Evolutionary conservation across 768 basidiomycete species (phyloP), one percentile per base, ranked within the genome.

Genomic region (Suillus fuscotomentosus): DNA sequence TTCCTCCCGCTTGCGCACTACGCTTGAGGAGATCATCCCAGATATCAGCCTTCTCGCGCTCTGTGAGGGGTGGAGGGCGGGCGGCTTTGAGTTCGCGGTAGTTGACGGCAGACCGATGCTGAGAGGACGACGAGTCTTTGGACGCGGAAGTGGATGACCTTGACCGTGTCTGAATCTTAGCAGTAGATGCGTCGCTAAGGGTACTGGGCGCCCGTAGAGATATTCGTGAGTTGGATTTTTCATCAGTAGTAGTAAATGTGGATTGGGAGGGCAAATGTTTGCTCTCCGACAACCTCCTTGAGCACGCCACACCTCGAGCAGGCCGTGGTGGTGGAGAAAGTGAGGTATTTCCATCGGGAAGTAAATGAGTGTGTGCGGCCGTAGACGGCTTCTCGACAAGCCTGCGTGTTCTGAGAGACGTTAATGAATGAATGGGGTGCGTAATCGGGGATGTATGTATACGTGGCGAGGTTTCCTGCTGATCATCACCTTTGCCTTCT

Each of bases 1-100:
- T 93, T 51, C 91, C 91, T 1, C 91, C 91, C 1, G 91, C 91
- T 60, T 76, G 75, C 48, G 82, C 88, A 69, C 90, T 91, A 68
- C 83, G 80, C 71, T 84, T 82, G 65, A 92, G 74, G 62, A 92
- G 69, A 65, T 87, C 87, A 62, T 89, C 83, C 90, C 90, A 92
- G 69, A 84, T 84, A 14, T 82, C 84, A 8, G 83, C 82, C 78
- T 93, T 93, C 77, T 93, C 89, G 69, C 84, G 76, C 71, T 91
- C 88, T 31, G 85, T 85, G 72, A 88, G 73, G 50, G 75, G 79
- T 27, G 74, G 73, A 61, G 75, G 73, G 60, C 75, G 74, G 36
- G 71, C 72, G 20, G 57, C 69, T n/a, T 75, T 69, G 27, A 86
- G 69, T 68, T 84, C 81, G 14, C 86, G 82, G 76, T 85, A 88